These are phyloP conservation scores for Saccharomycopsis fermentans DNA, from an alignment of 805 yeast species.

Conservation along the genomic window DNA sequence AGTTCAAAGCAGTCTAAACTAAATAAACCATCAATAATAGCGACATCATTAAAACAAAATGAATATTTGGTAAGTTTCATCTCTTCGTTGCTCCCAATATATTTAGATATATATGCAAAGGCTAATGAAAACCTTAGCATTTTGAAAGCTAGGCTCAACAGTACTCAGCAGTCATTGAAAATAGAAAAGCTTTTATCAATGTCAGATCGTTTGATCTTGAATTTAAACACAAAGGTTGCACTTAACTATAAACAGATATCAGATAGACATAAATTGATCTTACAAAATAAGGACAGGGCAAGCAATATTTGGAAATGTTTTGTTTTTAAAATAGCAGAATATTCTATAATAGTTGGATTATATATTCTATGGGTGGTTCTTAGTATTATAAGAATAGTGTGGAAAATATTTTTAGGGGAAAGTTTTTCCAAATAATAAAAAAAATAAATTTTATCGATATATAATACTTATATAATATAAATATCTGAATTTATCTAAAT, in stretches of 20 bases:
- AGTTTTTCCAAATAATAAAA: background rate
- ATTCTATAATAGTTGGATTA: conserved; percentile 9
- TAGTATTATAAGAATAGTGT: conserved; percentile 6
- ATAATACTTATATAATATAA: no score
- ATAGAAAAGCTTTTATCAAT: conserved; percentile 13
- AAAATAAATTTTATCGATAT: no score
- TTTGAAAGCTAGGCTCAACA: conserved; percentile 9
- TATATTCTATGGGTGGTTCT: conserved; percentile 13
- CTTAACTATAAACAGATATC: conserved; percentile 11
- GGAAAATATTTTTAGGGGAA: background rate
- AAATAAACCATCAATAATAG: background rate
- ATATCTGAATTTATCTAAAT: no score
- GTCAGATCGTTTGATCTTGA: conserved; percentile 14
- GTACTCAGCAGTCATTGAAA: conserved; percentile 8
- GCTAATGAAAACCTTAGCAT: conserved; percentile 8
- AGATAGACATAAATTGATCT: conserved; percentile 6
- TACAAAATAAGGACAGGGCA: background rate
- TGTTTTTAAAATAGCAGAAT: conserved; percentile 7
- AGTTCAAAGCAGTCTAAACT: background rate
- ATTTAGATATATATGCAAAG: conserved; percentile 10
- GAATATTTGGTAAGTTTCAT: conserved; percentile 4
- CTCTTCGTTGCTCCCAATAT: conserved; percentile 14
- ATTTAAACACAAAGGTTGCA: conserved; percentile 11
- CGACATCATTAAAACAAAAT: background rate
- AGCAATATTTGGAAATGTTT: background rate